These are phyloP conservation scores for Xylaria cubensis DNA, from an alignment of 495 filamentous ascomycete genomes.

Conservation along the genomic window DNA sequence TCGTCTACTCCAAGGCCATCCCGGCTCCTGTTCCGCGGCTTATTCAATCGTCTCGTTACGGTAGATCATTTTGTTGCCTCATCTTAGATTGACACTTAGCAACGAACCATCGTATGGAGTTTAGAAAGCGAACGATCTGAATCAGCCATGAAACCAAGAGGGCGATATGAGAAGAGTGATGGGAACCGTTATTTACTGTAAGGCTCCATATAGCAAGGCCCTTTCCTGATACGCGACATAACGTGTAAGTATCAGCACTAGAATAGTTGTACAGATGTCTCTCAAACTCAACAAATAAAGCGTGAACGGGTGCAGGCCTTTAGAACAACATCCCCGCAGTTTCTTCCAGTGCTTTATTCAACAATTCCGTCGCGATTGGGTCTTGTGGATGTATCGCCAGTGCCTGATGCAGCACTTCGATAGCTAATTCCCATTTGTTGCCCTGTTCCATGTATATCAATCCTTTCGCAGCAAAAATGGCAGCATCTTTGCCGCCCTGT, in stretches of 20 bases:
- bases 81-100: too few relatives aligned
- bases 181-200: not conserved
- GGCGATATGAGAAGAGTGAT: not conserved
- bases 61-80: not conserved
- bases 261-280: not conserved
- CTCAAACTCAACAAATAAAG: not conserved
- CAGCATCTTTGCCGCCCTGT: slow-evolving; percentile 73
- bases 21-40: too few relatives aligned
- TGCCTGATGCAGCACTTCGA: slow-evolving; percentile 73
- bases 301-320: too few relatives aligned
- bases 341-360: slow-evolving; percentile 76
- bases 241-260: not conserved
- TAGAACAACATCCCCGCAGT: slow-evolving; percentile 50
- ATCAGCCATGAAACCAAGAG: not conserved
- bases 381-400: slow-evolving; percentile 73
- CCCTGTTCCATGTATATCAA: slow-evolving; percentile 72
- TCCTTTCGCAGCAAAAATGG: slow-evolving; percentile 75
- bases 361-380: slow-evolving; percentile 74
- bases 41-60: too few relatives aligned
- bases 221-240: not conserved
- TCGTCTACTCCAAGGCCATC: too few relatives aligned
- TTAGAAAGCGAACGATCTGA: not conserved
- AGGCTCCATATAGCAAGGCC: not conserved
- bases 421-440: slow-evolving; percentile 68
- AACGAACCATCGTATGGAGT: too few relatives aligned